Base-by-base conservation (phyloP, 805 yeast genomes). In the Myxozyma kluyveri region DNA sequence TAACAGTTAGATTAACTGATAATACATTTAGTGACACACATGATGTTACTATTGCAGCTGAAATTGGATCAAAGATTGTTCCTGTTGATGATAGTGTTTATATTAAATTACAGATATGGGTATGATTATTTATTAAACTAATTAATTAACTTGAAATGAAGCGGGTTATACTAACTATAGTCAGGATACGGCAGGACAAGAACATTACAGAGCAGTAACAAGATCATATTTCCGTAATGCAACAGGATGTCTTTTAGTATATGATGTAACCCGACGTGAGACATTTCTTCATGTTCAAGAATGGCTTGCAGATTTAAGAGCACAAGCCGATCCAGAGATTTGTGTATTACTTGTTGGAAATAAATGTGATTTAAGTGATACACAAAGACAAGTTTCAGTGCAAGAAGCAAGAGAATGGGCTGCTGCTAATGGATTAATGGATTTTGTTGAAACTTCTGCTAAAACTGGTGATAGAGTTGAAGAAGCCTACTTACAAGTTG, bases 291-390 rank as follows among this genome's bases (percentile, higher is more conserved):
- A 67, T 40, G 70, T 61, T 64, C 61, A 69, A 23, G 82, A 79
- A 62, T 88, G 96, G 96, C 79, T 83, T 59, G 63, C 73, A 33
- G 96, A 88, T 68, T 85, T 88, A 57, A 73, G 79, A 58, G 68
- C 73, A 17, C 89, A 87, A 78, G 83, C 85, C 21, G 77, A 79
- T 54, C 74, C 62, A 33, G 80, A 82, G 39, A 79, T 88, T 45
- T 80, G 86, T 41, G 84, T 89, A 50, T 81, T 87, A 44, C 66
- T 89, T 9, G 83, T 88, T 5, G 96, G 96, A 1, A 90, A 93
- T 66, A 89, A 89, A 69, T 55, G 68, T 7, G 96, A 90, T 67
- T 64, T 88, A 38, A 36, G 54, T 17, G 59, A 58, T 17, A 48
- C 55, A 9, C 52, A 49, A 33, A 52, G 72, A 14, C 64, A 68